Evolutionary conservation across 2,329 filamentous ascomycete species (phyloP).

Genomic region (Penicillium hesseltinei): DNA sequence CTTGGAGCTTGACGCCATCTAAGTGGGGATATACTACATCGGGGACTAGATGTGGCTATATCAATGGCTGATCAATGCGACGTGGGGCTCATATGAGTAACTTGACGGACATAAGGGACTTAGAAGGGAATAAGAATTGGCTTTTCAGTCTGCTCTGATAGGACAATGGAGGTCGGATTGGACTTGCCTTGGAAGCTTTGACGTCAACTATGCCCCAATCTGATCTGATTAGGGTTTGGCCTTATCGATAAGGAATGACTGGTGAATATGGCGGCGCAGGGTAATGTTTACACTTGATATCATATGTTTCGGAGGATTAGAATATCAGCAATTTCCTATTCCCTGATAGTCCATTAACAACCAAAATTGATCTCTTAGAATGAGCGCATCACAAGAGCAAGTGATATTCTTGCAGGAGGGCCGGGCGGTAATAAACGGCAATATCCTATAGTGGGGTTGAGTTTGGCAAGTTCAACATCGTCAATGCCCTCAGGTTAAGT

Average conservation of each 20-base stretch:
- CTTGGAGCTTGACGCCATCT: conserved; percentile 8
- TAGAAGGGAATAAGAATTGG: neutral
- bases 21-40: conserved; percentile 7
- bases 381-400: neutral
- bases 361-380: neutral
- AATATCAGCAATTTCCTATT: neutral
- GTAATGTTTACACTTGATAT: no score
- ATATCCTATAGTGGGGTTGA: conserved; percentile 17
- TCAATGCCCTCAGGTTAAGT: neutral
- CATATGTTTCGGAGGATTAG: neutral
- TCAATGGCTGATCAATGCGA: conserved; percentile 11
- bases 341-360: no score
- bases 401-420: neutral
- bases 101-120: neutral
- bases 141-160: neutral
- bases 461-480: neutral
- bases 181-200: neutral
- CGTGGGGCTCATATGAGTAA: neutral
- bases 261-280: neutral
- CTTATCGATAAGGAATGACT: neutral
- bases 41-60: conserved; percentile 1
- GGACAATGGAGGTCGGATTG: neutral
- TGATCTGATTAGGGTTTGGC: conserved; percentile 2
- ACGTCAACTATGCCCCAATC: conserved; percentile 1
- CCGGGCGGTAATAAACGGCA: conserved; percentile 15